A percentile compares a stretch with the other conserved stretches of the same genome.
phyloP scores from a whole-genome alignment of 2,329 filamentous ascomycete genomes.

The Cercospora janseana region DNA sequence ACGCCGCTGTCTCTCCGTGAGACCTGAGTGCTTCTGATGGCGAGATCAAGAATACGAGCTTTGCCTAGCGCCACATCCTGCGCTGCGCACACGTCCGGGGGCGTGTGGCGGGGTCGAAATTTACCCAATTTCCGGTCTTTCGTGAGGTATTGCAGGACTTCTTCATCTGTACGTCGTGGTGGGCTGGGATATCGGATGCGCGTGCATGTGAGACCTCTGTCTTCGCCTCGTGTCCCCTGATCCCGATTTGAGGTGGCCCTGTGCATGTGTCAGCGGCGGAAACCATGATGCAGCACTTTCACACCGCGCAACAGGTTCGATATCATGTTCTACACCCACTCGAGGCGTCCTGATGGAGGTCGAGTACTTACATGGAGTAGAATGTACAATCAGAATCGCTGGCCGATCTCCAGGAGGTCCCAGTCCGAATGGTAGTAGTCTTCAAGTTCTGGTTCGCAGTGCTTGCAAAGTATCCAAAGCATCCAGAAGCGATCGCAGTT shows the following conservation, averaged over 20 bases:
- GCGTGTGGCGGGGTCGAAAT: slow-evolving; percentile 24
- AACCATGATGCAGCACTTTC: not conserved
- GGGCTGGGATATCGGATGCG: slow-evolving; percentile 26
- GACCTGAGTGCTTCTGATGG: slow-evolving; percentile 18
- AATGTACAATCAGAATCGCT: too few relatives aligned
- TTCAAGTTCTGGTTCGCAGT: too few relatives aligned
- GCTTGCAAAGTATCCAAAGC: not conserved
- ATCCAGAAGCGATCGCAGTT: too few relatives aligned
- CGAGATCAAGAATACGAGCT: slow-evolving; percentile 17
- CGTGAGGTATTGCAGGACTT: slow-evolving; percentile 13
- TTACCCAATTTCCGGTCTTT: slow-evolving; percentile 12
- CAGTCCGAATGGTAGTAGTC: too few relatives aligned
- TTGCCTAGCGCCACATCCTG: slow-evolving; percentile 24
- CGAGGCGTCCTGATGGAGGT: not conserved
- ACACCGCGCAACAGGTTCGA: not conserved
- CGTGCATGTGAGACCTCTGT: slow-evolving; percentile 19
- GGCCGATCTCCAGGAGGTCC: too few relatives aligned
- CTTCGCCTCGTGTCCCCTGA: slow-evolving; percentile 12
- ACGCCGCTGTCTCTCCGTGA: slow-evolving; percentile 24
- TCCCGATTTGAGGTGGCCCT: slow-evolving; percentile 5
- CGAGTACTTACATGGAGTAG: too few relatives aligned
- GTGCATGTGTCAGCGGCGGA: not conserved
- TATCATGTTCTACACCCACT: too few relatives aligned
- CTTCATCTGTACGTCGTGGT: slow-evolving; percentile 16
- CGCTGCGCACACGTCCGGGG: slow-evolving; percentile 23